A percentile compares a stretch with the other conserved stretches of the same genome.
Conservation (phyloP, 805 yeast genomes). For the Cyberlindnera saturnus region DNA sequence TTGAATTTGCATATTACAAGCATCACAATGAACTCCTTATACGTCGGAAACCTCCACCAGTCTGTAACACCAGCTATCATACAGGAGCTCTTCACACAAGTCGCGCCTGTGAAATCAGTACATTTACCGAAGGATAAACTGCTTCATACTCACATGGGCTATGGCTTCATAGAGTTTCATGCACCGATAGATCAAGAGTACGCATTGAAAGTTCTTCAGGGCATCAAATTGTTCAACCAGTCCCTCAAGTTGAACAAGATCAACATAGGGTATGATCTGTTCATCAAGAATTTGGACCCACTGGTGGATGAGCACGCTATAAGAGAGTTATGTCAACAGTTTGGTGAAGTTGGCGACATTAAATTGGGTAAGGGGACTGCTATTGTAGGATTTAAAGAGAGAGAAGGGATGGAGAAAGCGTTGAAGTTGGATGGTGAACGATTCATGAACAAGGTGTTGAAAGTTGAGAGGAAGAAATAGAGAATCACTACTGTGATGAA, state of each 20-base stretch:
- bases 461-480: constrained; percentile 30
- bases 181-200: constrained; percentile 62
- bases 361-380: constrained; percentile 55
- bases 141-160: constrained; percentile 70
- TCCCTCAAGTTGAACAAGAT: constrained; percentile 53
- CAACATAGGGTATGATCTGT: constrained; percentile 4
- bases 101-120: constrained; percentile 68
- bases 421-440: constrained; percentile 63
- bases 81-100: constrained; percentile 79
- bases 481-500: neutral
- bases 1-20: neutral
- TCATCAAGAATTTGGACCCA: constrained; percentile 39
- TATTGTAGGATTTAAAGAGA: constrained; percentile 56
- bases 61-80: constrained; percentile 64
- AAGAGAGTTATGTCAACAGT: constrained; percentile 44
- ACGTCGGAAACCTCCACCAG: constrained; percentile 74
- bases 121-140: constrained; percentile 78
- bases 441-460: constrained; percentile 59
- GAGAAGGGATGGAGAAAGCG: constrained; percentile 67
- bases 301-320: constrained; percentile 57
- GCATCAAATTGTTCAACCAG: constrained; percentile 56
- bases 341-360: constrained; percentile 55
- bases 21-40: neutral
- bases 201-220: constrained; percentile 52
- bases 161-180: constrained; percentile 75